phyloP scores from a whole-genome alignment of 352 stramenopile species.

The Phytophthora sp. region DNA sequence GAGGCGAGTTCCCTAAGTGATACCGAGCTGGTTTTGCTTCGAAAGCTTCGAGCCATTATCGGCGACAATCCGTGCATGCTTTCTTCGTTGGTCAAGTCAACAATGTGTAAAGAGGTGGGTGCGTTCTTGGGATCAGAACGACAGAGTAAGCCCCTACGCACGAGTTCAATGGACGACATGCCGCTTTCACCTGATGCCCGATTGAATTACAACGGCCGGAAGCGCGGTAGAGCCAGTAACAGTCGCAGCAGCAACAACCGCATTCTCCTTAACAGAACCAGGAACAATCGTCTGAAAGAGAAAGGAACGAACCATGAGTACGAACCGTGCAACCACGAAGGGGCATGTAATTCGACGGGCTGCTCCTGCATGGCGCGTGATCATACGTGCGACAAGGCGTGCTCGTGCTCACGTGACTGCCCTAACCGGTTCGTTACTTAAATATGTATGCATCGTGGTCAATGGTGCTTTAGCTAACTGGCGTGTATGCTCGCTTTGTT shows the following conservation, averaged over 20 bases:
- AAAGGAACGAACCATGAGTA: conserved; percentile 74
- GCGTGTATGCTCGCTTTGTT: not conserved
- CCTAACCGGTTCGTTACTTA: conserved; percentile 54
- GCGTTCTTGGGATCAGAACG: conserved; percentile 55
- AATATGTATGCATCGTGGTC: no score
- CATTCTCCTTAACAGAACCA: conserved; percentile 64
- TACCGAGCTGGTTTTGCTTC: conserved; percentile 59
- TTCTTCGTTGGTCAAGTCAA: conserved; percentile 57
- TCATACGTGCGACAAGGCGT: conserved; percentile 85
- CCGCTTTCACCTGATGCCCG: conserved; percentile 48
- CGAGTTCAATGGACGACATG: conserved; percentile 36
- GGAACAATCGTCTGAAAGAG: conserved; percentile 70
- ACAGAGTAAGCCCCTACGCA: conserved; percentile 22
- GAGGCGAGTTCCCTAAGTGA: conserved; percentile 7
- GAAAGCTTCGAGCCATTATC: conserved; percentile 59
- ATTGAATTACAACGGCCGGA: conserved; percentile 44
- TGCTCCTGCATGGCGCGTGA: conserved; percentile 83
- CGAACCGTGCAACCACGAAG: conserved; percentile 82
- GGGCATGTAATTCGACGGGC: conserved; percentile 48
- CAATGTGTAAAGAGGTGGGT: conserved; percentile 62
- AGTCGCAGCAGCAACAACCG: conserved; percentile 68
- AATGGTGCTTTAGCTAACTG: conserved; percentile 5
- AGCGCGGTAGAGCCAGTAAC: conserved; percentile 43
- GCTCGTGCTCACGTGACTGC: conserved; percentile 80
- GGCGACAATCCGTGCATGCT: conserved; percentile 77